Percentiles rank a stretch among this genome's conserved stretches.
Conservation (phyloP, 1,284 basidiomycete genomes). For the Anthracocystis panici-leucophaei region DNA sequence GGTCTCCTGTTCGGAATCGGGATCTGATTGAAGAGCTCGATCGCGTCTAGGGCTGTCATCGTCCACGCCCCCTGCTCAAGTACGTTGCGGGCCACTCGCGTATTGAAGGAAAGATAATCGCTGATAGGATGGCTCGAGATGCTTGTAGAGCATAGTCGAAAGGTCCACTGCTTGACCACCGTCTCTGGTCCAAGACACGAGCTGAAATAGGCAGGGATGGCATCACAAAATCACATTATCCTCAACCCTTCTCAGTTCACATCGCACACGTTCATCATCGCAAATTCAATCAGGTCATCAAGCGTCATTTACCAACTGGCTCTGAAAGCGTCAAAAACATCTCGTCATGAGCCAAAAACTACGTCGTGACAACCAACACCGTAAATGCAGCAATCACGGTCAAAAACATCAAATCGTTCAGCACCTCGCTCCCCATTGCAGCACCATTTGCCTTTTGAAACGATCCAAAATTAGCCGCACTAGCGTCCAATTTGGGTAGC, state of each 20-base stretch:
- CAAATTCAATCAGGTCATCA: no score
- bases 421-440: neutral
- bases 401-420: slow-evolving; percentile 14
- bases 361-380: slow-evolving; percentile 19
- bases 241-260: no score
- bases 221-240: no score
- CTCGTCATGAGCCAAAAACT: neutral
- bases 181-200: slow-evolving; percentile 35
- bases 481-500: slow-evolving; percentile 20
- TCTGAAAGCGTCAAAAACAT: neutral
- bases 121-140: slow-evolving; percentile 72
- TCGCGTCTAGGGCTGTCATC: slow-evolving; percentile 17
- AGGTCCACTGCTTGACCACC: slow-evolving; percentile 73
- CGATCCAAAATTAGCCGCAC: slow-evolving; percentile 13
- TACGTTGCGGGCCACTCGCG: slow-evolving; percentile 81
- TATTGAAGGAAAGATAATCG: slow-evolving; percentile 80
- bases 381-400: slow-evolving; percentile 23
- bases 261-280: no score
- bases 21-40: slow-evolving; percentile 76
- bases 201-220: no score
- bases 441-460: slow-evolving; percentile 3
- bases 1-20: slow-evolving; percentile 76
- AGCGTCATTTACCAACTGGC: no score
- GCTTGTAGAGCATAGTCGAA: neutral
- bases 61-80: slow-evolving; percentile 71